Conservation (phyloP, 352 stramenopile species). For the Phytophthora lateralis region DNA sequence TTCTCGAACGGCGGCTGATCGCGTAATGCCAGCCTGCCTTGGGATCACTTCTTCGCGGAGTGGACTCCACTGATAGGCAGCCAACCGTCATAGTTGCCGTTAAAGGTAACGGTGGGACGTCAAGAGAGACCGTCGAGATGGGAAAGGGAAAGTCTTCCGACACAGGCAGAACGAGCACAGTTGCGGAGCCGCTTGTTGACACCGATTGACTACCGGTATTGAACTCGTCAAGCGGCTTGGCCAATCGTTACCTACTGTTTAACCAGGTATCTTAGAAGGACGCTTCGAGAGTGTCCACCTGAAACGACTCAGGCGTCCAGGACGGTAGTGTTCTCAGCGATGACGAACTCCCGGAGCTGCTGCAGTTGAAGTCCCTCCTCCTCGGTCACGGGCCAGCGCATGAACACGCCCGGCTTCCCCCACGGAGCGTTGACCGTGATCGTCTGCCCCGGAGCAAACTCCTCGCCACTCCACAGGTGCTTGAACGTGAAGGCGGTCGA, state of each 20-base stretch:
- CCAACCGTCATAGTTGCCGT: not conserved
- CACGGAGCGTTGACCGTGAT: conserved; percentile 27
- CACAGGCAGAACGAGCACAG: conserved; percentile 10
- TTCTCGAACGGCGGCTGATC: conserved; percentile 7
- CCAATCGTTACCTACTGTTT: too few species aligned
- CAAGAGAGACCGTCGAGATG: conserved; percentile 30
- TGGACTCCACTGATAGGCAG: conserved; percentile 15
- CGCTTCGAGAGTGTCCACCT: conserved; percentile 8
- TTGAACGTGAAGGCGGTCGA: conserved; percentile 22
- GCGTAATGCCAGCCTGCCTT: conserved; percentile 12
- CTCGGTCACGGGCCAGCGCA: conserved; percentile 35
- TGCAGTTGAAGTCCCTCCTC: conserved; percentile 29
- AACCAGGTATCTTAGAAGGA: not conserved
- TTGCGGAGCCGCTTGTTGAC: conserved; percentile 14
- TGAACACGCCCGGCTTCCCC: conserved; percentile 29
- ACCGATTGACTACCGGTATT: conserved; percentile 7
- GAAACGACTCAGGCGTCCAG: conserved; percentile 4
- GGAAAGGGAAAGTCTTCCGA: conserved; percentile 28
- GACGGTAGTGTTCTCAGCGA: conserved; percentile 26
- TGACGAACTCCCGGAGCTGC: conserved; percentile 24
- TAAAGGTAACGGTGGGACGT: conserved; percentile 12
- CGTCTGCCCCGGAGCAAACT: conserved; percentile 22
- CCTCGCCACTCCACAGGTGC: conserved; percentile 28
- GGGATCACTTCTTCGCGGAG: conserved; percentile 9
- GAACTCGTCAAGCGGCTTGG: not conserved